Base-by-base conservation (phyloP, 2,329 filamentous ascomycete genomes). In the Didymella glomerata region DNA sequence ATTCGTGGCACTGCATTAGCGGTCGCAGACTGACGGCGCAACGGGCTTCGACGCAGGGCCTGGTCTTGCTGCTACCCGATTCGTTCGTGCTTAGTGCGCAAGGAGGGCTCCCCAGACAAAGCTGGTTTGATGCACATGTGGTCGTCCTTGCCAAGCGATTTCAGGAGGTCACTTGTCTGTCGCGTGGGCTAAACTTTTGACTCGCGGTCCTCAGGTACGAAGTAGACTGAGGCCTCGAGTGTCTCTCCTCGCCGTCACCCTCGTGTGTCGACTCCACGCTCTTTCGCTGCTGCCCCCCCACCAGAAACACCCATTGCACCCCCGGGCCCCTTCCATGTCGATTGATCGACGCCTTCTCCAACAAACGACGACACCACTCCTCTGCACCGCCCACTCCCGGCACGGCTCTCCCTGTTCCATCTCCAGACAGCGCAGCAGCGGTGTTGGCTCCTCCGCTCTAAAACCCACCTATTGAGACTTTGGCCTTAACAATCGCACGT, bases 231-330 rank as follows among this genome's bases (percentile, higher is more conserved):
- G 51, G 59, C 56, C 52, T 57, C 48, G 47, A 45, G 42, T 40
- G 40, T 53, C 40, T 42, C 58, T 54, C 40, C 16, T 24, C 28
- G 34, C 48, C 50, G 32, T 38, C 32, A 38, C 40, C 46, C 24
- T 41, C 50, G 45, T 49, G 56, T 65, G 68, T 62, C 65, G 62
- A 59, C 54, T 68, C 66, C 30, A 44, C 72, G 71, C 72, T 75
- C 72, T 64, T 73, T 74, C 66, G 63, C 68, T 63, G 65, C 63
- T 65, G 67, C 69, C 20, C 32, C 32, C 32, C 32, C 53, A 18
- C 22, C 40, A 46, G 14, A 52, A 25, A 53, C 30, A 47, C 57
- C 52, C 51, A 40, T 20, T 45, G 16, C 22, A 41, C 45, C 44
- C 44, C 52, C 41, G 44, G 45, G 32, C 42, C 30, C 52, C 57